phyloP scores from a whole-genome alignment of 129 eudicot genomes.

The Flaveria trinervia region DNA sequence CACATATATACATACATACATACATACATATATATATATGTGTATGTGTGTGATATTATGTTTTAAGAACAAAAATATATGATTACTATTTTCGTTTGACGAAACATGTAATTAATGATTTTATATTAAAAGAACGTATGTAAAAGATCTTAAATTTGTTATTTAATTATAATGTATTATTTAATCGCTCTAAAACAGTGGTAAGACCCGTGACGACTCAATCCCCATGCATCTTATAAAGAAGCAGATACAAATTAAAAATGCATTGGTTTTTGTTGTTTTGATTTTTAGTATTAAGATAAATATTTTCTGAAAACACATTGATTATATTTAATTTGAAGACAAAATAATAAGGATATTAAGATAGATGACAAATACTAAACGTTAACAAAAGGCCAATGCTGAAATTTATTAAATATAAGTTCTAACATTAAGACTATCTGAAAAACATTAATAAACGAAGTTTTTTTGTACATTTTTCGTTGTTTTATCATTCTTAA shows the following conservation, averaged over 20 bases:
- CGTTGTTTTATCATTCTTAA: neutral
- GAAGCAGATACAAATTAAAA: conserved; percentile 1
- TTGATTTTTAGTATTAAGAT: neutral
- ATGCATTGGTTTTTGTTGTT: neutral
- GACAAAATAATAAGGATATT: neutral
- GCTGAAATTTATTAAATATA: neutral
- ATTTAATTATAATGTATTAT: neutral
- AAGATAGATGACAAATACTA: neutral
- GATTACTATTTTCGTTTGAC: no score
- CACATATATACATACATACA: no score
- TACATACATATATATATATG: no score
- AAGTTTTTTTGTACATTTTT: neutral
- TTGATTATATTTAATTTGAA: neutral
- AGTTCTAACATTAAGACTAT: neutral
- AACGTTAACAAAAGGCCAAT: neutral
- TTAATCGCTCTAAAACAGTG: neutral
- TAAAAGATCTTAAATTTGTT: no score
- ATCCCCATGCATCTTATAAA: neutral
- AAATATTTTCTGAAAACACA: neutral
- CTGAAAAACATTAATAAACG: neutral
- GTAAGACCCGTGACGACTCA: conserved; percentile 1
- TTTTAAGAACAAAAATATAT: no score
- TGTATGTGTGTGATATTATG: no score
- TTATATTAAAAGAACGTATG: no score
- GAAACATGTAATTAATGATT: no score